Percentiles rank a stretch among this genome's conserved stretches.
Evolutionary conservation across 2,329 filamentous ascomycete genomes (phyloP).

Genomic region (Pseudogymnoascus sp.): DNA sequence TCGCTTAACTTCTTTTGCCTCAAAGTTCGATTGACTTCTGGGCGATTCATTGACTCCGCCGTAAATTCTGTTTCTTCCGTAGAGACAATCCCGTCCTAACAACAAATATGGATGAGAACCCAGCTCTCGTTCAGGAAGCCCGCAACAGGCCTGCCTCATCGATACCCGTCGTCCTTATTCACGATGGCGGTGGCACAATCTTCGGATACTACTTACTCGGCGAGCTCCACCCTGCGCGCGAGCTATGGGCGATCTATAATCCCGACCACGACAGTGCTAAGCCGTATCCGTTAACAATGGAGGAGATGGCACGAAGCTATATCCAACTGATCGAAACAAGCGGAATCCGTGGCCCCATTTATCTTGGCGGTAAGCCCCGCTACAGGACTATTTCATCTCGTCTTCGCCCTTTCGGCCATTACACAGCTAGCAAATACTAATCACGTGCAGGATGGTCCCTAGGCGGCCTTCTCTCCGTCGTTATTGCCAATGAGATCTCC

Average conservation of each 20-base stretch:
- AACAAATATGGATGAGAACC: neutral
- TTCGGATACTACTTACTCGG: slow-evolving; percentile 1
- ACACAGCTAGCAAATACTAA: neutral
- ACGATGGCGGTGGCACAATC: neutral
- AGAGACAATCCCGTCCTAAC: neutral
- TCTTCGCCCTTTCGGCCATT: neutral
- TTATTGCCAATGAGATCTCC: neutral
- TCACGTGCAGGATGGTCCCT: neutral
- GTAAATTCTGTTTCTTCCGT: neutral
- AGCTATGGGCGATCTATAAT: slow-evolving; percentile 5
- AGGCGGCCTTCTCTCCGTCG: neutral
- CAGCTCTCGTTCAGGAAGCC: neutral
- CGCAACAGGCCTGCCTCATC: neutral
- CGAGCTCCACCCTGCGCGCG: neutral
- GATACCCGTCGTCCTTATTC: slow-evolving; percentile 6
- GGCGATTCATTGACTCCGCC: neutral
- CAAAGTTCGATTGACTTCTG: neutral
- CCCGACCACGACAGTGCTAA: neutral
- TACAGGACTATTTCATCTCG: neutral
- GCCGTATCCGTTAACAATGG: neutral
- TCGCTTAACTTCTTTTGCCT: neutral
- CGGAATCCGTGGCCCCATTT: neutral
- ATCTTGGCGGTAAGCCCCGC: neutral
- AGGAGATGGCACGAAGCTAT: neutral
- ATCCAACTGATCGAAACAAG: neutral